Conservation (phyloP, 164 flowering plant species). For the Saururus chinensis region DNA sequence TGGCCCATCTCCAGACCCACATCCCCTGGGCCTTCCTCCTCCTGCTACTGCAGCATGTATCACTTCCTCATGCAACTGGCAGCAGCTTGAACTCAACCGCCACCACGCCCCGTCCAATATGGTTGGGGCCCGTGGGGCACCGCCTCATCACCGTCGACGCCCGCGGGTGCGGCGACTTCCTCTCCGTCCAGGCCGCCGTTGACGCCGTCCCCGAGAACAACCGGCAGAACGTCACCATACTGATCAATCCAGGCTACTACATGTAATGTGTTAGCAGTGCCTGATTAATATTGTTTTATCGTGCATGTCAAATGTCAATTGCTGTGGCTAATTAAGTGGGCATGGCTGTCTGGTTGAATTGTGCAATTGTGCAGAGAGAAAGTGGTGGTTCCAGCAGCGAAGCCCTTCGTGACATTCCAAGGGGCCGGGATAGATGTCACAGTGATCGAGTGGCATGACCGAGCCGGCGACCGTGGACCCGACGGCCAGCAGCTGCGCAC, state of each 20-base stretch:
- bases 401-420: slow-evolving; percentile 77
- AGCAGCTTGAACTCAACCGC: slow-evolving; percentile 1
- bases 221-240: slow-evolving; percentile 37
- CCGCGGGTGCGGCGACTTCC: slow-evolving; percentile 50
- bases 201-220: slow-evolving; percentile 57
- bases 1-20: neutral
- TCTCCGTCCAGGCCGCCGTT: slow-evolving; percentile 70
- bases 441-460: slow-evolving; percentile 87
- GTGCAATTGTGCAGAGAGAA: slow-evolving; percentile 54
- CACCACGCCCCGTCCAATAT: slow-evolving; percentile 20
- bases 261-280: slow-evolving; percentile 25
- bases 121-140: slow-evolving; percentile 60
- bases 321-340: neutral
- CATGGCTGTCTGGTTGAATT: too few species aligned
- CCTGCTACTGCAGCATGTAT: neutral
- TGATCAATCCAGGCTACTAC: slow-evolving; percentile 63
- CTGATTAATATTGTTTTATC: too few species aligned
- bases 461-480: slow-evolving; percentile 69
- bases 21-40: neutral
- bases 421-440: slow-evolving; percentile 74
- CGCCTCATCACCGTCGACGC: slow-evolving; percentile 49
- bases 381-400: slow-evolving; percentile 69
- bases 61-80: neutral
- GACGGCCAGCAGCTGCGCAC: slow-evolving; percentile 81
- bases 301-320: too few species aligned